These are phyloP conservation scores for Stropharia rugosoannulata DNA, from an alignment of 768 basidiomycete species.

Conservation along the genomic window DNA sequence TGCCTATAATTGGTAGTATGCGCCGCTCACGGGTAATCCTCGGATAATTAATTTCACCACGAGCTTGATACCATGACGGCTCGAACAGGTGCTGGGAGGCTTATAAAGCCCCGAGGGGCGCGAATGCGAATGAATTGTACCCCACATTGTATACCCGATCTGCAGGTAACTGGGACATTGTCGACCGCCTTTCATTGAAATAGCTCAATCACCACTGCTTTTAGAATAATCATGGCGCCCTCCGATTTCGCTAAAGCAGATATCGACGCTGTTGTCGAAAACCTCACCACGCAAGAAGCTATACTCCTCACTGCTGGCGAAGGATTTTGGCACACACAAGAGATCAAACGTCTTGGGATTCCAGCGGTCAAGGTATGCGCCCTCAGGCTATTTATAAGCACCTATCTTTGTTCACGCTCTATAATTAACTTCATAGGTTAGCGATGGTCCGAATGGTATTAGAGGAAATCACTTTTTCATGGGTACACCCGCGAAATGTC, in stretches of 20 bases:
- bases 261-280: slow-evolving; percentile 59
- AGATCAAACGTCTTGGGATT: slow-evolving; percentile 62
- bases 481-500: slow-evolving; percentile 77
- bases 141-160: neutral
- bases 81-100: neutral
- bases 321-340: slow-evolving; percentile 76
- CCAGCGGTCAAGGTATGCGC: slow-evolving; percentile 64
- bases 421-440: slow-evolving; percentile 44
- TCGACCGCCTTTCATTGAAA: neutral
- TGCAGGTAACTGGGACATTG: neutral
- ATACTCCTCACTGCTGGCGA: slow-evolving; percentile 72
- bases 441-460: slow-evolving; percentile 79
- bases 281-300: slow-evolving; percentile 72
- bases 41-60: neutral
- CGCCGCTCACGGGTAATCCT: neutral
- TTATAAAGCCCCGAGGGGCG: neutral
- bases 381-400: neutral
- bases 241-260: slow-evolving; percentile 69
- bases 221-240: slow-evolving; percentile 48
- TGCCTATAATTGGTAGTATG: neutral
- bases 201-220: neutral
- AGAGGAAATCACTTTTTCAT: slow-evolving; percentile 79
- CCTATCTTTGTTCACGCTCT: neutral
- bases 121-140: neutral
- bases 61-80: neutral